Base-by-base conservation (phyloP, 805 yeast genomes). In the Candida vartiovaarae region DNA sequence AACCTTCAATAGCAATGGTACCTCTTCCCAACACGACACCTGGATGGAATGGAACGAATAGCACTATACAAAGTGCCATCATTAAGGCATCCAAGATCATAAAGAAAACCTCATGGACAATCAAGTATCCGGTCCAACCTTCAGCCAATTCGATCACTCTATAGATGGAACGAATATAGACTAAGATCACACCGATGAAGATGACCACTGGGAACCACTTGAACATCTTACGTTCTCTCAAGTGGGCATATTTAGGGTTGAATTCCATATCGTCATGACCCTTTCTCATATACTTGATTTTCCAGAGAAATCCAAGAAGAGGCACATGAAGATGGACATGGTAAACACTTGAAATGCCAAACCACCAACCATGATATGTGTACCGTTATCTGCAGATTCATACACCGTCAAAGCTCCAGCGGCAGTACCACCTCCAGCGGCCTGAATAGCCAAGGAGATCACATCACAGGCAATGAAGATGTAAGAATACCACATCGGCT, bases 281-380 rank as follows among this genome's bases (percentile, higher is more conserved):
- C 52, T 57, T 38, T 49, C 52, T 43, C 43, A 61, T 42, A 34
- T 49, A 55, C 37, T 62, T 70, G 25, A 74, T 63, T 32, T 66
- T 61, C 54, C 57, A 65, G 23, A 72, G 52, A 60, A 77, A 40
- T 68, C 65, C 32, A 61, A 55, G 66, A 75, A 73, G 9, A 84
- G 62, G 5, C 63, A 26, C 30, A 80, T 60, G 60, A 85, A 89
- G 2, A 79, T 43, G 2, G 72, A 53, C 82, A 89, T 83, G 4
- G 86, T 72, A 5, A 74, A 62, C 5, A 86, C 90, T 64, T 89
- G 96, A 55, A 83, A 71, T 0, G 81, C 82, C 39, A 89, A 69
- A 6, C 96, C 96, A 3, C 75, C 90, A 38, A 86, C 74, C 82
- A 88, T 84, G 39, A 83, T 61, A 56, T 79, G 69, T 2, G 84